phyloP scores from a whole-genome alignment of 179 eudicot genomes.

The Vitellaria paradoxa region DNA sequence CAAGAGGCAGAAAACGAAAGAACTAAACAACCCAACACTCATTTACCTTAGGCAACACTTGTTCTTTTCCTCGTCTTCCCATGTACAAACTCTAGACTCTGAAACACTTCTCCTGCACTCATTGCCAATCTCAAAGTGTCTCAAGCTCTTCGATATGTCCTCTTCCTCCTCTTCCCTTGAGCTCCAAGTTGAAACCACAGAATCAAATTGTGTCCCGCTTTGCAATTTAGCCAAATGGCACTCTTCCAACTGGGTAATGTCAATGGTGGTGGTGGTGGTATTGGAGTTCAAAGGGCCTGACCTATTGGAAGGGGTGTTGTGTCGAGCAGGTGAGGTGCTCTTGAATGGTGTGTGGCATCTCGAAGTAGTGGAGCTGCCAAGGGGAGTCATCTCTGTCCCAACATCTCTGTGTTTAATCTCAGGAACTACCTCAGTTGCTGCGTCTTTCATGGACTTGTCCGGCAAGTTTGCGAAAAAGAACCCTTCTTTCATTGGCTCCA shows the following conservation, averaged over 20 bases:
- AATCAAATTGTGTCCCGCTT: conserved; percentile 47
- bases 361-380: conserved; percentile 79
- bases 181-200: conserved; percentile 66
- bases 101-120: conserved; percentile 58
- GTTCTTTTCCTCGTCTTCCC: conserved; percentile 83
- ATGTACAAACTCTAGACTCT: conserved; percentile 49
- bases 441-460: conserved; percentile 41
- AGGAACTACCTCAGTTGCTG: conserved; percentile 36
- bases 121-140: conserved; percentile 67
- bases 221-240: conserved; percentile 67
- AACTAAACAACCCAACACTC: background rate
- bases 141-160: conserved; percentile 85
- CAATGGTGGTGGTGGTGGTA: conserved; percentile 23
- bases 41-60: conserved; percentile 69
- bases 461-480: conserved; percentile 49
- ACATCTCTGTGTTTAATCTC: conserved; percentile 62
- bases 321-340: conserved; percentile 70
- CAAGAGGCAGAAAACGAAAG: background rate
- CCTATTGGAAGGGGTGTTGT: conserved; percentile 69
- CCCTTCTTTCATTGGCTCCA: conserved; percentile 59
- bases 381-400: conserved; percentile 93
- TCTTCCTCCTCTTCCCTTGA: conserved; percentile 93
- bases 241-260: conserved; percentile 51
- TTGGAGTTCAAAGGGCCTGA: conserved; percentile 53
- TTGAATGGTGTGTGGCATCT: conserved; percentile 76